Base-by-base conservation (phyloP, 2,329 filamentous ascomycete species). In the Colletotrichum salicis region DNA sequence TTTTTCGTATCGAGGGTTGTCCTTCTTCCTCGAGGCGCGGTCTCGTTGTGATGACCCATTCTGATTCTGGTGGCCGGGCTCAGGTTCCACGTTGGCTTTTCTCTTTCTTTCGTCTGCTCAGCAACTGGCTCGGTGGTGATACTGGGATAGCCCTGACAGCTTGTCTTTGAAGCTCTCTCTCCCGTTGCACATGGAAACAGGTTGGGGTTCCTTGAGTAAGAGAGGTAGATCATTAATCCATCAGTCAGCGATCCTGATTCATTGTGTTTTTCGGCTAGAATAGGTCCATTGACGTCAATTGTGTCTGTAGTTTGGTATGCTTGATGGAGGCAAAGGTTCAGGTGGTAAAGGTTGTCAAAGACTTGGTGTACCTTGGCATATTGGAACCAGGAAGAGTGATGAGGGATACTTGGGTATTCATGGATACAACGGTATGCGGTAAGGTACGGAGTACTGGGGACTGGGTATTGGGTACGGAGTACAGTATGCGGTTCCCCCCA, bases 121-220 rank as follows among this genome's bases (percentile, higher is more conserved):
- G 31, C 60, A 69, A 64, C 54, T 64, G 52, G 66, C 60, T 64
- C 57, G 52, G n/a, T 22, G 48, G 27, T 48, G 22, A 22, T 22
- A 31, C 60, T 33, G 37, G 66, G 59, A 56, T 56, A 24, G 33
- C 61, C 61, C 24, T 45, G 61, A 31, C 12, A 22, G 24, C 13
- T 10, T 5, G 51, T 35, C 24, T 45, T 35, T 31, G 8, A 41
- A 31, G 61, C 61, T 29, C 24, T 33, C 48, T 55, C 22, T 48
- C 8, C 8, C 41, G 51, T 41, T 19, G 24, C 33, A 22, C 33
- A 29, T 35, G 29, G 19, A 51, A 66, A 15, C 31, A 54, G 15
- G 60, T 54, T n/a, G 8, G 60, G 45, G n/a, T 54, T 52, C 60
- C 29, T 12, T 35, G 8, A 62, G 60, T 11, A 52, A 24, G 22